Conservation (phyloP, 805 yeast genomes). For the Cyberlindnera euphorbiae region DNA sequence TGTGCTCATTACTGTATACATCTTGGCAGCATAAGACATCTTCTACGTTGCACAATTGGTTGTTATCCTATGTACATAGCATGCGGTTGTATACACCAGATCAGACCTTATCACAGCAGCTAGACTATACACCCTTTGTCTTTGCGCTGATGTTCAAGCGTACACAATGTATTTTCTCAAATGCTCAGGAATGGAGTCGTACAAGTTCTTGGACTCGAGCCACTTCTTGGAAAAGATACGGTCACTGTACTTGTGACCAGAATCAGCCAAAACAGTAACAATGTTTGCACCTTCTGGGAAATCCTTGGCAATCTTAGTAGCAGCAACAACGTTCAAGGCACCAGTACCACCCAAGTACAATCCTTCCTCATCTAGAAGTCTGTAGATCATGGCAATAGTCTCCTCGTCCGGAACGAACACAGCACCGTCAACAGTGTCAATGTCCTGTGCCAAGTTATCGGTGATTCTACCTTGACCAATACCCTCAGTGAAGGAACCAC, state of each 20-base stretch:
- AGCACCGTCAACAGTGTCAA: conserved; percentile 76
- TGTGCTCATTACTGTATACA: no score
- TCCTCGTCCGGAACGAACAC: conserved; percentile 72
- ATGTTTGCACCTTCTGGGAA: conserved; percentile 78
- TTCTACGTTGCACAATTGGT: no score
- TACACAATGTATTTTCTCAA: conserved; percentile 61
- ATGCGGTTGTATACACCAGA: no score
- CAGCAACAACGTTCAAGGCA: conserved; percentile 88
- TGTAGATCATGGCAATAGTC: conserved; percentile 78
- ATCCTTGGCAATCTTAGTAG: conserved; percentile 64
- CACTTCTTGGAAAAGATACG: conserved; percentile 73
- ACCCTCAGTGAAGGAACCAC: conserved; percentile 91
- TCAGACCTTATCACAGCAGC: no score
- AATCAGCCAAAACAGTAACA: conserved; percentile 85
- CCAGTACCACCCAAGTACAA: conserved; percentile 87
- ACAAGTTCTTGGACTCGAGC: conserved; percentile 67
- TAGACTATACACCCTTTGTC: background rate
- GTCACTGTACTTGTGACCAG: conserved; percentile 85
- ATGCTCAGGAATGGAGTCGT: conserved; percentile 61
- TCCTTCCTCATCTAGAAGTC: conserved; percentile 85
- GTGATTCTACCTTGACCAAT: conserved; percentile 95
- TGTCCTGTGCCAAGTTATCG: conserved; percentile 68
- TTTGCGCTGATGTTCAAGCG: conserved; percentile 5
- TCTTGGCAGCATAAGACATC: no score
- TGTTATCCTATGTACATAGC: no score